Evolutionary conservation across 1,139 yeast genomes (phyloP).

Genomic region (Protomyces inouyei): DNA sequence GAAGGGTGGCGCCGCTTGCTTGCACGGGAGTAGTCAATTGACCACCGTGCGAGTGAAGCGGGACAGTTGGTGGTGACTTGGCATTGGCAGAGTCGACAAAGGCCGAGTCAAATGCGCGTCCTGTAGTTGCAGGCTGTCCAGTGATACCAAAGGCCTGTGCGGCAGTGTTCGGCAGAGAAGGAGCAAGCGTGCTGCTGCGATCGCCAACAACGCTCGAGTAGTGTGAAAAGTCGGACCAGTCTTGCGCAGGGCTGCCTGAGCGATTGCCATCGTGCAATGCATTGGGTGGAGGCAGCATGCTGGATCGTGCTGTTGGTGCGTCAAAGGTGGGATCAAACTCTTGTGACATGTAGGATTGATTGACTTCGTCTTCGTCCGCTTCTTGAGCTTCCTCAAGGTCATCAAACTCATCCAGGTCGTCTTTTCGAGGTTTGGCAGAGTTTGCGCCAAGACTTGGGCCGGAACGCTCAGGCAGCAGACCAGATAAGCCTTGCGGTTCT

Average conservation of each 20-base stretch:
- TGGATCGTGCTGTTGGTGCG: constrained; percentile 6
- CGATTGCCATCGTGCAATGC: neutral
- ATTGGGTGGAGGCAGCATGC: neutral
- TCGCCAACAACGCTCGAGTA: constrained; percentile 16
- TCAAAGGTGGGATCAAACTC: constrained; percentile 24
- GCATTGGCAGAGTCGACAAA: neutral
- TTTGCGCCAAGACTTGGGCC: neutral
- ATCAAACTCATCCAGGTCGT: constrained; percentile 22
- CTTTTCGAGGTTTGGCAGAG: neutral
- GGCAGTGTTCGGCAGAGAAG: neutral
- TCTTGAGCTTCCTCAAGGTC: constrained; percentile 25
- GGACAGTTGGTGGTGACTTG: neutral
- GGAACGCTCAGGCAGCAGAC: neutral
- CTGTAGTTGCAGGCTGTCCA: neutral
- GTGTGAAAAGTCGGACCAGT: constrained; percentile 22
- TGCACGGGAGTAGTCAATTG: neutral
- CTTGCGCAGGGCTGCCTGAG: constrained; percentile 14
- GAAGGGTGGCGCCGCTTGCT: constrained; percentile 5
- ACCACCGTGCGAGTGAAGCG: neutral
- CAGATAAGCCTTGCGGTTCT: neutral
- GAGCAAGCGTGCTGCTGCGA: neutral
- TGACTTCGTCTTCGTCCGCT: constrained; percentile 16
- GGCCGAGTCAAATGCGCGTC: neutral
- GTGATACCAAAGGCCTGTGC: neutral
- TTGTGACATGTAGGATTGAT: constrained; percentile 8